These are phyloP conservation scores for Quercus aquifolioides DNA, from an alignment of 306 rosid species.

Conservation along the genomic window DNA sequence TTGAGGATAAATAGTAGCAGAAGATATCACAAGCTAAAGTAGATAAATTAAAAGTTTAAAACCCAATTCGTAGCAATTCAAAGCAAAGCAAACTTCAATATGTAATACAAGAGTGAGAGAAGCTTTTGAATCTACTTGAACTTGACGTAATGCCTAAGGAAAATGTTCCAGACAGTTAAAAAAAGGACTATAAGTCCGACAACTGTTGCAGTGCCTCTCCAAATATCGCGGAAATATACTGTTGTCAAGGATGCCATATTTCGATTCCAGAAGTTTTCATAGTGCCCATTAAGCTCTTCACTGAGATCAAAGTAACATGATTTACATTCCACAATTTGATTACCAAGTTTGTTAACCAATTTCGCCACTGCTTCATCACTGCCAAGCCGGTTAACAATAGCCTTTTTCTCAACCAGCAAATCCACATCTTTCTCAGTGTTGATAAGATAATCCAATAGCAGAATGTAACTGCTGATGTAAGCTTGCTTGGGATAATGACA, in stretches of 20 bases:
- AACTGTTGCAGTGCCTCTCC: constrained; percentile 61
- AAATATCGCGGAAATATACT: constrained; percentile 56
- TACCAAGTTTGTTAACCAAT: constrained; percentile 36
- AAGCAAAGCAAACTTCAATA: no score
- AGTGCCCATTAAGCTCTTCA: constrained; percentile 22
- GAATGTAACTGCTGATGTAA: constrained; percentile 43
- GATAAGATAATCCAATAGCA: constrained; percentile 38
- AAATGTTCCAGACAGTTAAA: constrained; percentile 27
- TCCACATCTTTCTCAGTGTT: constrained; percentile 48
- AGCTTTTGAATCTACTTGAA: no score
- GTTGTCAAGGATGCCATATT: constrained; percentile 38
- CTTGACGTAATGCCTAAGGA: no score
- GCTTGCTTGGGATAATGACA: constrained; percentile 38
- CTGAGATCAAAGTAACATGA: constrained; percentile 27
- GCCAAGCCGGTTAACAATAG: constrained; percentile 41
- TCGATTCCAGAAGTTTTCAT: constrained; percentile 41
- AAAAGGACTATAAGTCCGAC: constrained; percentile 37
- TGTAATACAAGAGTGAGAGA: no score
- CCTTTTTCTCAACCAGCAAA: constrained; percentile 38
- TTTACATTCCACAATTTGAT: constrained; percentile 23
- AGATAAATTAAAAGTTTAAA: no score
- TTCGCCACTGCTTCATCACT: constrained; percentile 41
- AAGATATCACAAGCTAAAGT: no score
- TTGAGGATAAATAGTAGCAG: no score
- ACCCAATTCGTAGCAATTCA: no score